phyloP scores from a whole-genome alignment of 768 basidiomycete species.

The Termitomyces heimii region DNA sequence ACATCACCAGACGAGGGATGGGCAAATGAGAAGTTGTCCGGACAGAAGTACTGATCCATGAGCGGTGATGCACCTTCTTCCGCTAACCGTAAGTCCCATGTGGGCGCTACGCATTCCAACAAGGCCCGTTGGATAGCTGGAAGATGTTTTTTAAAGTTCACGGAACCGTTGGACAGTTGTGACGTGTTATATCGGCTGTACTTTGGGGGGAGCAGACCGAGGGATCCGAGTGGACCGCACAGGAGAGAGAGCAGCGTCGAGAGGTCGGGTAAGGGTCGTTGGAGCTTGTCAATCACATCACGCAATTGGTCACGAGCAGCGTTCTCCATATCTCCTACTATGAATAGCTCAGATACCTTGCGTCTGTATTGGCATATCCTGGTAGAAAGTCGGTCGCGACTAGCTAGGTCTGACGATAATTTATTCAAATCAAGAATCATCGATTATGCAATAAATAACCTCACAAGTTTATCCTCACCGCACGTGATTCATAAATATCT shows the following conservation, averaged over 20 bases:
- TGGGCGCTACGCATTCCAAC: constrained; percentile 58
- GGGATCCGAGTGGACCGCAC: constrained; percentile 47
- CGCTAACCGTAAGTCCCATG: constrained; percentile 57
- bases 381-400: not conserved
- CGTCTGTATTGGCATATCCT: not conserved
- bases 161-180: constrained; percentile 25
- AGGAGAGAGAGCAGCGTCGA: constrained; percentile 50
- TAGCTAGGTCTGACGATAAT: not conserved
- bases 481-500: not conserved
- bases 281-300: constrained; percentile 38
- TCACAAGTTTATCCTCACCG: too few species aligned
- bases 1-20: constrained; percentile 44
- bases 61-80: constrained; percentile 41
- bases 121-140: constrained; percentile 61
- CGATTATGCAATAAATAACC: too few species aligned
- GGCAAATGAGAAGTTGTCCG: constrained; percentile 51
- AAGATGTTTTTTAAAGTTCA: constrained; percentile 34
- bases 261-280: constrained; percentile 41
- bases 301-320: constrained; percentile 19
- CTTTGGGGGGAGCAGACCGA: constrained; percentile 55
- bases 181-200: constrained; percentile 39
- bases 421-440: too few species aligned
- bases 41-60: constrained; percentile 69
- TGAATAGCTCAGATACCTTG: not conserved
- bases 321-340: constrained; percentile 7